Evolutionary conservation across 306 rosid genomes (phyloP).

Genomic region (Ceratonia siliqua): DNA sequence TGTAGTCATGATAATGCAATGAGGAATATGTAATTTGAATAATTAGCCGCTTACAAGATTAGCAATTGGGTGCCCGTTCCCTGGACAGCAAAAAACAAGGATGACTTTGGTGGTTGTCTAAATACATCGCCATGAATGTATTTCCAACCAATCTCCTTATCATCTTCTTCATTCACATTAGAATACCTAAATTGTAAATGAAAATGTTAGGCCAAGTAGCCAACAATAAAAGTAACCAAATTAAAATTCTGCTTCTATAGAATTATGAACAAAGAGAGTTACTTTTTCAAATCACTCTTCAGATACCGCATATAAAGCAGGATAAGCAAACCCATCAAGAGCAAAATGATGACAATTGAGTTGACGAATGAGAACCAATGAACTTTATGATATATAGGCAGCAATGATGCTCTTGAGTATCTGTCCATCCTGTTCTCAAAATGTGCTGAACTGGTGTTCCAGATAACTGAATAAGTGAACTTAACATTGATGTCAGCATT

Average conservation of each 20-base stretch:
- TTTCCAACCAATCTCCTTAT: conserved; percentile 83
- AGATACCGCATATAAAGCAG: conserved; percentile 67
- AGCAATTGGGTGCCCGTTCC: conserved; percentile 88
- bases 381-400: conserved; percentile 58
- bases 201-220: conserved; percentile 31
- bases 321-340: conserved; percentile 74
- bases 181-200: conserved; percentile 50
- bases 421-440: conserved; percentile 73
- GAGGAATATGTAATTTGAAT: conserved; percentile 28
- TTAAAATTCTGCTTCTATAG: neutral
- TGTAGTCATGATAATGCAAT: conserved; percentile 25
- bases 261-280: conserved; percentile 37
- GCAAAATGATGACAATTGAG: conserved; percentile 67
- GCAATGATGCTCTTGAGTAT: conserved; percentile 64
- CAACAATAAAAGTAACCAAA: conserved; percentile 16
- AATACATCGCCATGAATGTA: conserved; percentile 78
- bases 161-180: conserved; percentile 63
- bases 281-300: conserved; percentile 80
- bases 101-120: conserved; percentile 63
- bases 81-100: conserved; percentile 73
- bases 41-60: conserved; percentile 62
- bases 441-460: conserved; percentile 55
- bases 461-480: conserved; percentile 79
- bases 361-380: conserved; percentile 86
- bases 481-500: conserved; percentile 57